A percentile compares a stretch with the other conserved stretches of the same genome.
phyloP scores from a whole-genome alignment of 768 basidiomycete species.

The Termitomyces sp. region DNA sequence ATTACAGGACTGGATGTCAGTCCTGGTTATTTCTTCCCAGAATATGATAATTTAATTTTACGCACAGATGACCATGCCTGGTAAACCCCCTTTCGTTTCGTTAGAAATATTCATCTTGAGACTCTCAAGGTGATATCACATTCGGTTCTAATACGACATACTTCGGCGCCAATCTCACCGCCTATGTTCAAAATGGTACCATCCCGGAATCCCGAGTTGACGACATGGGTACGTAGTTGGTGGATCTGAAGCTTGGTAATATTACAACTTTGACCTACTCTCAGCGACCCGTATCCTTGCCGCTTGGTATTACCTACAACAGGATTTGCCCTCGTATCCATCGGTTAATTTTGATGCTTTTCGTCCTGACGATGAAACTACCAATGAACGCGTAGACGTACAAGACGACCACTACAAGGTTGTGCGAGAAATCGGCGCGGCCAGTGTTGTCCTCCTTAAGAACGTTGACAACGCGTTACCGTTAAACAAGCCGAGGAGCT shows the following conservation, averaged over 20 bases:
- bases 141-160: conserved; percentile 47
- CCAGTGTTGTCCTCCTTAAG: conserved; percentile 73
- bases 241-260: background rate
- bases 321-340: conserved; percentile 61
- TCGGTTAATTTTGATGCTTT: conserved; percentile 68
- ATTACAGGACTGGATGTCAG: conserved; percentile 61
- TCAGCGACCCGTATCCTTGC: conserved; percentile 72
- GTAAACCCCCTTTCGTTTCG: conserved; percentile 8
- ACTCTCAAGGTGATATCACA: conserved; percentile 28
- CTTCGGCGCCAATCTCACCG: conserved; percentile 65
- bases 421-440: conserved; percentile 68
- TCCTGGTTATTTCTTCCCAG: background rate
- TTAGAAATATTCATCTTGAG: background rate
- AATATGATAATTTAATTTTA: background rate
- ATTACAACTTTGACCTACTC: background rate
- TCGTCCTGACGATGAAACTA: conserved; percentile 39
- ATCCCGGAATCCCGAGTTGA: conserved; percentile 61
- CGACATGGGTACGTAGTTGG: conserved; percentile 59
- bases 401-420: conserved; percentile 62
- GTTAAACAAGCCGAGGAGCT: conserved; percentile 48
- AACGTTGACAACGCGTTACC: conserved; percentile 56
- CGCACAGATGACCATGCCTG: conserved; percentile 68
- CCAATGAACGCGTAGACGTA: conserved; percentile 61
- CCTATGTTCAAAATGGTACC: conserved; percentile 64
- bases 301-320: conserved; percentile 59